A percentile compares a stretch with the other conserved stretches of the same genome.
Conservation (phyloP, 2,329 filamentous ascomycete genomes). For the Cladosporium sp. region DNA sequence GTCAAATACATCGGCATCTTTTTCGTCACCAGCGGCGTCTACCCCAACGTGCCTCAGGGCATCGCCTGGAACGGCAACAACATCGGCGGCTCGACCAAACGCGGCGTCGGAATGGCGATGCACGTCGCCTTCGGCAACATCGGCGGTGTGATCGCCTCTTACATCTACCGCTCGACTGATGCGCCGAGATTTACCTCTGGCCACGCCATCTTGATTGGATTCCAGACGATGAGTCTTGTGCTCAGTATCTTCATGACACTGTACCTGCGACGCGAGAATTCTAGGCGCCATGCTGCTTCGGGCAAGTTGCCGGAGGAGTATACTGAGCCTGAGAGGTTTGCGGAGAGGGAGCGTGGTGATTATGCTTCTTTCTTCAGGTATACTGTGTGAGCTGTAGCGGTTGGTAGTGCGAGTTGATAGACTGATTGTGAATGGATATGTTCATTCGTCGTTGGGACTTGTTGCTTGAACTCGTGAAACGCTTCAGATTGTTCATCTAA, state of each 20-base stretch:
- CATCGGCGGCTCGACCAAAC: slow-evolving; percentile 57
- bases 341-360: neutral
- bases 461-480: neutral
- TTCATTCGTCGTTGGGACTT: neutral
- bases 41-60: slow-evolving; percentile 57
- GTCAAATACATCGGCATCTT: slow-evolving; percentile 34
- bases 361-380: slow-evolving; percentile 4
- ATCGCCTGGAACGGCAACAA: slow-evolving; percentile 62
- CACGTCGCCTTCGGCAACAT: slow-evolving; percentile 52
- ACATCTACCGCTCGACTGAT: slow-evolving; percentile 7
- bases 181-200: neutral
- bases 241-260: neutral
- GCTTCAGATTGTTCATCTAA: too few relatives aligned
- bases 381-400: neutral
- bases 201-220: neutral
- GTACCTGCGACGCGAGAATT: neutral
- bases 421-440: neutral
- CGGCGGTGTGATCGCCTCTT: neutral
- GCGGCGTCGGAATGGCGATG: slow-evolving; percentile 58
- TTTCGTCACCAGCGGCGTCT: slow-evolving; percentile 35
- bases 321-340: neutral
- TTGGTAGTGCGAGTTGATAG: neutral
- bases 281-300: neutral
- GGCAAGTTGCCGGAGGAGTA: neutral
- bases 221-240: neutral